Conservation (phyloP, 2,329 filamentous ascomycete genomes). For the Aureobasidium pullulans region DNA sequence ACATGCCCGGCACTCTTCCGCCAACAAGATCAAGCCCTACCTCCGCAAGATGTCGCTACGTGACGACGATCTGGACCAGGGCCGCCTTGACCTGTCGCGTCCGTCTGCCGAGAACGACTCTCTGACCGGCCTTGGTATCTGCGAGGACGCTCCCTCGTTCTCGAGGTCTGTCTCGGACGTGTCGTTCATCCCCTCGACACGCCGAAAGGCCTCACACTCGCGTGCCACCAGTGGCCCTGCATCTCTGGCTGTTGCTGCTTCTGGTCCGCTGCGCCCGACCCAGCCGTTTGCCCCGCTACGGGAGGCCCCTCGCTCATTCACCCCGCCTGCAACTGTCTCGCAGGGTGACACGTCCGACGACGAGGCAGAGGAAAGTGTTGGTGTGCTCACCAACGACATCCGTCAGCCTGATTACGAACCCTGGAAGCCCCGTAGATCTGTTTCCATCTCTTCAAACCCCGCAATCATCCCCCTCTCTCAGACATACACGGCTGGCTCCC, state of each 20-base stretch:
- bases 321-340: conserved; percentile 44
- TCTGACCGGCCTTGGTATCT: conserved; percentile 47
- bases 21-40: conserved; percentile 47
- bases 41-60: conserved; percentile 46
- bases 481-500: conserved; percentile 29
- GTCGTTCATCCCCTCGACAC: conserved; percentile 33
- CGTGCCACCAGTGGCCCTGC: conserved; percentile 51
- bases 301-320: conserved; percentile 44
- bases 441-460: conserved; percentile 33
- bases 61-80: conserved; percentile 34
- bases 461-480: conserved; percentile 25
- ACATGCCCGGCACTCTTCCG: conserved; percentile 19
- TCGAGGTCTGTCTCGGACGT: conserved; percentile 37
- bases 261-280: conserved; percentile 39
- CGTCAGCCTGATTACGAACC: conserved; percentile 32
- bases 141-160: conserved; percentile 34
- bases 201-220: conserved; percentile 37
- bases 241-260: conserved; percentile 37
- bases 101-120: conserved; percentile 48
- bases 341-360: conserved; percentile 41
- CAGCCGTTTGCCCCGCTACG: conserved; percentile 49
- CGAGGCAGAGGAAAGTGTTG: conserved; percentile 32
- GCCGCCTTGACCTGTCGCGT: conserved; percentile 46
- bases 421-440: conserved; percentile 33
- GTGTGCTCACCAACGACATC: conserved; percentile 41